Evolutionary conservation across 306 rosid species (phyloP).

Genomic region (Hippophae gyantsensis): DNA sequence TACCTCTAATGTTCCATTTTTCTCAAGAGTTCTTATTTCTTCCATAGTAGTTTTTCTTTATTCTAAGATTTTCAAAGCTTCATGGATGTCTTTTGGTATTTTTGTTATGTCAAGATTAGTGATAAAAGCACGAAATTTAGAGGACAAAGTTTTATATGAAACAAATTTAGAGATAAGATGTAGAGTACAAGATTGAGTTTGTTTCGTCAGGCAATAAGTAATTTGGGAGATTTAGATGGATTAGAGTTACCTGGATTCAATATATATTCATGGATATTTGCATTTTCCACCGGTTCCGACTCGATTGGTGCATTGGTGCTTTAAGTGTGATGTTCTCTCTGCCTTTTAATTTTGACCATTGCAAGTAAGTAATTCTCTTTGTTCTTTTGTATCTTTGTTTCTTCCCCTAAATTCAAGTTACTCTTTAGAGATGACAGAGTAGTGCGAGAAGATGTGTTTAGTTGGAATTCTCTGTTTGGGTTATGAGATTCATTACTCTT

Average conservation of each 20-base stretch:
- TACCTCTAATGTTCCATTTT: background rate
- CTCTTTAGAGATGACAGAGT: too few species aligned
- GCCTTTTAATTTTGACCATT: too few species aligned
- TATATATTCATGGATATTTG: background rate
- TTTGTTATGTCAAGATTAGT: background rate
- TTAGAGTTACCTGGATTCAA: too few species aligned
- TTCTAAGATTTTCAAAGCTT: background rate
- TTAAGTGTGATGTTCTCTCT: too few species aligned
- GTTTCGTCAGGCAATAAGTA: background rate
- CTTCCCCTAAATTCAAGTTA: too few species aligned
- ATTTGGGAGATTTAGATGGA: background rate
- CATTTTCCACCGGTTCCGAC: background rate
- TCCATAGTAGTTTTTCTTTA: background rate
- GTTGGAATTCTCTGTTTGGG: too few species aligned
- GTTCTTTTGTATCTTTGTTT: too few species aligned
- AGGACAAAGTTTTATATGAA: background rate
- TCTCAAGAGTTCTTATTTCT: background rate
- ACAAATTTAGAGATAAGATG: constrained; percentile 6
- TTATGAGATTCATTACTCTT: too few species aligned
- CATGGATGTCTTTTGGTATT: constrained; percentile 1
- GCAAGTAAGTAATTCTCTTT: too few species aligned
- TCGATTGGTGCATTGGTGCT: too few species aligned
- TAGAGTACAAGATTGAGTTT: background rate
- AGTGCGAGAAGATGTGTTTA: too few species aligned
- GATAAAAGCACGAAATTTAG: background rate